Evolutionary conservation across 306 rosid species (phyloP).

Genomic region (Quercus mongolica): DNA sequence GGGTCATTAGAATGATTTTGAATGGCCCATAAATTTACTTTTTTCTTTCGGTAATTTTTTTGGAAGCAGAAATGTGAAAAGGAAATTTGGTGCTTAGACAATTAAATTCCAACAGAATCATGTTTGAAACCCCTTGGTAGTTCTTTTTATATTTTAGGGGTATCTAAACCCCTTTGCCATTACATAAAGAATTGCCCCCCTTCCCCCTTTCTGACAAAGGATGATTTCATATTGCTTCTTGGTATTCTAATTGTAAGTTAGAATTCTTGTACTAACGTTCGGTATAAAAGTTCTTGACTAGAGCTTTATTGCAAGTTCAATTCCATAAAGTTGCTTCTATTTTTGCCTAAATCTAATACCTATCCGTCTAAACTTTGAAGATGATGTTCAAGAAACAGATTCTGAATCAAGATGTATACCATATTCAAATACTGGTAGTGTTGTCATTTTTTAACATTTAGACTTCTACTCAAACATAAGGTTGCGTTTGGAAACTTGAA

Average conservation of each 20-base stretch:
- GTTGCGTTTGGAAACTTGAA: no score
- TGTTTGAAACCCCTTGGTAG: no score
- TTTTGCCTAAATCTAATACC: slow-evolving; percentile 9
- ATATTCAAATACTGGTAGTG: neutral
- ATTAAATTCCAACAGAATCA: neutral
- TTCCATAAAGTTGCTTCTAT: neutral
- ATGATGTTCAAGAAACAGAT: slow-evolving; percentile 1
- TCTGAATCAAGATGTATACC: neutral
- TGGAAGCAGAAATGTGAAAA: neutral
- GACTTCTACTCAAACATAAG: neutral
- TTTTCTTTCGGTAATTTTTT: neutral
- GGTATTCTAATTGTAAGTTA: neutral
- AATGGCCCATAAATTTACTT: neutral
- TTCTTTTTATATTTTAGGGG: no score
- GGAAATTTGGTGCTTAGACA: neutral
- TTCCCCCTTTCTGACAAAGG: neutral
- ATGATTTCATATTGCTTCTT: neutral
- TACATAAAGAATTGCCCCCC: neutral
- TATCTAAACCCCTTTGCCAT: neutral
- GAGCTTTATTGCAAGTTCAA: neutral
- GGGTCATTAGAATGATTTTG: slow-evolving; percentile 8
- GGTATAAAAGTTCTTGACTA: neutral
- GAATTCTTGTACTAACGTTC: neutral
- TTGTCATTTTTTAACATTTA: neutral
- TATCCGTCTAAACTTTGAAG: slow-evolving; percentile 1